A percentile compares a stretch with the other conserved stretches of the same genome.
Conservation (phyloP, 2,329 filamentous ascomycete genomes). For the Apiospora kogelbergensis region DNA sequence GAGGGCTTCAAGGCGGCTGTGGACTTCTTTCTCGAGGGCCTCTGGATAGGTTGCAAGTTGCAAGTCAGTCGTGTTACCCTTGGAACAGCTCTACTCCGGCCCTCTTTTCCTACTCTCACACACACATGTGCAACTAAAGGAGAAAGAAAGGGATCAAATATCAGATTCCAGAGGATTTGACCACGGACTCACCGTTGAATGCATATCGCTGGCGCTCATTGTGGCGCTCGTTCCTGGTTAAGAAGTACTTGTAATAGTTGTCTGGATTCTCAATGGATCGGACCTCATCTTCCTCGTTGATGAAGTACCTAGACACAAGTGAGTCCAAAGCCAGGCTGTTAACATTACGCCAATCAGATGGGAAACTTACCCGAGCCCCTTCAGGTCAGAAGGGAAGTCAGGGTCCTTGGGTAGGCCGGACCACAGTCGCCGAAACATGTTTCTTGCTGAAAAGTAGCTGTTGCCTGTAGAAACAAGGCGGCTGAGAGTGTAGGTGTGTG, state of each 20-base stretch:
- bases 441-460: conserved; percentile 15
- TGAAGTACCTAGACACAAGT: conserved; percentile 62
- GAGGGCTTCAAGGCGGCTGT: conserved; percentile 58
- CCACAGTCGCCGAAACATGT: conserved; percentile 75
- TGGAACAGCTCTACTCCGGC: no score
- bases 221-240: conserved; percentile 71
- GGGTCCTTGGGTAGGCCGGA: conserved; percentile 70
- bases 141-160: neutral
- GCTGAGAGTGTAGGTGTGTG: neutral
- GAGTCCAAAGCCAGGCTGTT: neutral
- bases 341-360: neutral
- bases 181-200: conserved; percentile 62
- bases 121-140: neutral
- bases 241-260: conserved; percentile 71
- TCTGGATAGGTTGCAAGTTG: conserved; percentile 39
- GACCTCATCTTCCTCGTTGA: conserved; percentile 75
- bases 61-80: neutral
- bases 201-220: conserved; percentile 74
- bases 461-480: neutral
- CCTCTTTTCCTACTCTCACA: no score
- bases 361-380: conserved; percentile 66
- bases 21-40: conserved; percentile 61
- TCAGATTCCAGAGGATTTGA: no score
- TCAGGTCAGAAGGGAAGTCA: conserved; percentile 63
- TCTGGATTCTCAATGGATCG: conserved; percentile 67